phyloP scores from a whole-genome alignment of 192 early-diverging fungal species.

The Umbelopsis isabellina region DNA sequence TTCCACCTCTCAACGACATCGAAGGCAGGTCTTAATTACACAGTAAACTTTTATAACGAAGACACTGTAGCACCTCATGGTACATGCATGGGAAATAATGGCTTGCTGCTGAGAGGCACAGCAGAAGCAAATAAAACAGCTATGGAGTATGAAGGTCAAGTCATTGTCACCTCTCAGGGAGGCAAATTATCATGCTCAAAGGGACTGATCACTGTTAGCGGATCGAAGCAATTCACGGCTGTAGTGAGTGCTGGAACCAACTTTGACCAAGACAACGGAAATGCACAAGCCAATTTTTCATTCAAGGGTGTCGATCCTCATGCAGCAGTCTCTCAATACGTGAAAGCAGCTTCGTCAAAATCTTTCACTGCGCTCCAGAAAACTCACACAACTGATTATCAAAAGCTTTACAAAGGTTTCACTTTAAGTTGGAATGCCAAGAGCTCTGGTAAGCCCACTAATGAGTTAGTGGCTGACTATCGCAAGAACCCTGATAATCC shows the following conservation, averaged over 20 bases:
- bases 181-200: not conserved
- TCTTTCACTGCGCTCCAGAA: not conserved
- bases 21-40: not conserved
- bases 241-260: not conserved
- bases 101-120: not conserved
- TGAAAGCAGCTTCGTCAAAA: not conserved
- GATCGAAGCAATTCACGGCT: slow-evolving; percentile 3
- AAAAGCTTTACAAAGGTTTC: not conserved
- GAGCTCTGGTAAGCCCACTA: not conserved
- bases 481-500: not conserved
- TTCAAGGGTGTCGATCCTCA: slow-evolving; percentile 3
- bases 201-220: not conserved
- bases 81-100: not conserved
- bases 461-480: not conserved
- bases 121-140: not conserved
- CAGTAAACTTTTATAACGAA: not conserved
- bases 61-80: not conserved
- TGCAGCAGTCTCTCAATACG: not conserved
- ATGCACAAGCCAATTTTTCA: not conserved
- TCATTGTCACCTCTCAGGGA: not conserved
- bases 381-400: not conserved
- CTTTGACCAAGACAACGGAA: slow-evolving; percentile 3
- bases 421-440: not conserved
- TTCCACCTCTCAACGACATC: not conserved
- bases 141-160: not conserved